Evolutionary conservation across 441 rosid genomes (phyloP), one percentile per base, ranked within the genome.

Genomic region (Mallotus repandus): DNA sequence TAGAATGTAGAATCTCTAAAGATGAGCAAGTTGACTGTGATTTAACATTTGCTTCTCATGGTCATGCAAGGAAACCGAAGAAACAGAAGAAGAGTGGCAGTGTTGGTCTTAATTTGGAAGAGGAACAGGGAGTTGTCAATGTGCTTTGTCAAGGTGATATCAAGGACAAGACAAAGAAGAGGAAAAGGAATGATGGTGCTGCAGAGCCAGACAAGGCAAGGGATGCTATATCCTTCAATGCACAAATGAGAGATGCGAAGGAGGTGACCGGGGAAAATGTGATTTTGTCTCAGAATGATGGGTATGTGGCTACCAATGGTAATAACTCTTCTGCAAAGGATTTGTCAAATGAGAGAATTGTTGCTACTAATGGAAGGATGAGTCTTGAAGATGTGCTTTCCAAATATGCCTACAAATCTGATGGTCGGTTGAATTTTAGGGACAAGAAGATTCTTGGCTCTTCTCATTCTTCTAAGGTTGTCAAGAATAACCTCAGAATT

Each of bases 331-430:
- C 58, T 54, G 29, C 15, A 11, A 60, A 29, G 63, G 9, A 29
- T 60, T 29, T 60, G 2, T 12, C 11, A 46, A 16, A 19, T 63
- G 66, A 38, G 66, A 35, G 1, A 15, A 18, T 18, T 16, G 55
- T 15, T 7, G 14, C 57, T 52, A 14, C 70, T 29, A 54, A 16
- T 43, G 35, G 9, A 18, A 46, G 4, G 7, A 71, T 22, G 25
- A 52, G 57, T 45, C 14, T 75, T 4, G 74, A 75, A 16, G 58
- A 69, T 49, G 53, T 75, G 70, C 57, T 75, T 43, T 18, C 69
- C 8, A 56, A 69, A 55, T 69, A 14, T 9, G 45, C 41, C 9
- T 75, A 75, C 46, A 50, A 25, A 56, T 49, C 46, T 14, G 46
- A 46, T 55, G 57, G 52, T 10, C 12, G 6, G 56, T 16, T 19